Evolutionary conservation across 1,284 basidiomycete genomes (phyloP).

Genomic region (Rhizopogon parksii): DNA sequence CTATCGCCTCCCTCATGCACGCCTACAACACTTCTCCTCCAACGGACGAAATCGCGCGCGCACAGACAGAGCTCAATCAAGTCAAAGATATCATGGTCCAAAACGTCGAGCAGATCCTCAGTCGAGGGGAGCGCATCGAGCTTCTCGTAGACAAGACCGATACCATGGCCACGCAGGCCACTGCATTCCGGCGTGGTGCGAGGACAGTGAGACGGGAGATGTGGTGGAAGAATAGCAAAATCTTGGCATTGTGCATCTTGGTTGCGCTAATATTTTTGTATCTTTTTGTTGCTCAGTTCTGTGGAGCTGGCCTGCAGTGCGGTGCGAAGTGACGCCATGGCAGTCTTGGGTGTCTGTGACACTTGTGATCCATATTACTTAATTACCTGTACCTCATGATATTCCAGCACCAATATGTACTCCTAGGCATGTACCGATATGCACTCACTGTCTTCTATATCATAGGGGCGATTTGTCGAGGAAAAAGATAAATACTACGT

Average conservation of each 20-base stretch:
- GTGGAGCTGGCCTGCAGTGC: slow-evolving; percentile 72
- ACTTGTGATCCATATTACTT: background rate
- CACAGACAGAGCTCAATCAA: slow-evolving; percentile 85
- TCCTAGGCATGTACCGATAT: background rate
- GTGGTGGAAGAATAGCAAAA: slow-evolving; percentile 93
- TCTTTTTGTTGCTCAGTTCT: slow-evolving; percentile 79
- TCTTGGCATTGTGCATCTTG: slow-evolving; percentile 64
- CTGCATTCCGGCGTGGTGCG: slow-evolving; percentile 91
- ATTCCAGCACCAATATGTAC: slow-evolving; percentile 2
- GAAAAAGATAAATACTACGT: no score
- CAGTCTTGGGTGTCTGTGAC: slow-evolving; percentile 15
- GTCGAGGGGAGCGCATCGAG: slow-evolving; percentile 92
- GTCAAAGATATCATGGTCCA: slow-evolving; percentile 98
- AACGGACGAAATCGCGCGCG: slow-evolving; percentile 84
- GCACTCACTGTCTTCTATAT: background rate
- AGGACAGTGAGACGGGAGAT: slow-evolving; percentile 83
- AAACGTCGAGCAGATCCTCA: slow-evolving; percentile 92
- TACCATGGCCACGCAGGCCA: slow-evolving; percentile 89
- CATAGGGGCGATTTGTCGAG: no score
- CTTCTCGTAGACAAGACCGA: slow-evolving; percentile 97
- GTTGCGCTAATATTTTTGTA: slow-evolving; percentile 74
- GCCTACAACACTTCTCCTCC: slow-evolving; percentile 88
- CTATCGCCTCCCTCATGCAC: slow-evolving; percentile 69
- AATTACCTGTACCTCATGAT: slow-evolving; percentile 1
- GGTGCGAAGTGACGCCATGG: slow-evolving; percentile 18